These are phyloP conservation scores for Podaxis sp. DNA, from an alignment of 768 basidiomycete genomes.

Conservation along the genomic window DNA sequence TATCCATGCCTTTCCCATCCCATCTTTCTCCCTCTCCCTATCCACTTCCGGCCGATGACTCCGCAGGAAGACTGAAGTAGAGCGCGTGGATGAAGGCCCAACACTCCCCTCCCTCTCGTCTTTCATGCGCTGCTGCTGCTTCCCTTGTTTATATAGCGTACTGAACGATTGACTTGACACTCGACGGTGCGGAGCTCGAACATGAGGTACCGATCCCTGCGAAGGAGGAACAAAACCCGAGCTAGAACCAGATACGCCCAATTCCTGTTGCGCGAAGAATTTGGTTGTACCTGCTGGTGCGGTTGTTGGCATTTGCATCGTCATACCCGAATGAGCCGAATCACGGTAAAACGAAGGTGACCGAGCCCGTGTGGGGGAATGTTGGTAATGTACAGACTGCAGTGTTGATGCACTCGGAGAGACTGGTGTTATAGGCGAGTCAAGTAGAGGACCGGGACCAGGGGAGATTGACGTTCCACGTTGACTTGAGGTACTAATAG, in stretches of 20 bases:
- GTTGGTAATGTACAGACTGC: slow-evolving; percentile 3
- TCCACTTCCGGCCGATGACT: slow-evolving; percentile 8
- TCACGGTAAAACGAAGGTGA: slow-evolving; percentile 5
- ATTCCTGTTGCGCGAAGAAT: slow-evolving; percentile 4
- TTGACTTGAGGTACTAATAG: neutral
- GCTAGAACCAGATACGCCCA: slow-evolving; percentile 1
- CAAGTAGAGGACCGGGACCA: neutral
- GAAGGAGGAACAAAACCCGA: neutral
- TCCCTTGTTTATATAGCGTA: slow-evolving; percentile 36
- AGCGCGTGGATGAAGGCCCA: slow-evolving; percentile 9
- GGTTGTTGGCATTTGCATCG: neutral
- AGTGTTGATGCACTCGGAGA: neutral
- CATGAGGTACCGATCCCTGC: neutral
- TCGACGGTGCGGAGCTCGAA: slow-evolving; percentile 5
- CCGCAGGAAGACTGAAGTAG: slow-evolving; percentile 2
- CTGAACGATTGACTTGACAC: slow-evolving; percentile 32
- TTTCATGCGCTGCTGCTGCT: slow-evolving; percentile 20
- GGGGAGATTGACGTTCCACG: slow-evolving; percentile 3
- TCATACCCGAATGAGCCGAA: neutral
- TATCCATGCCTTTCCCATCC: slow-evolving; percentile 63
- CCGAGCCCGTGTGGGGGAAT: slow-evolving; percentile 2
- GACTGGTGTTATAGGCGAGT: neutral
- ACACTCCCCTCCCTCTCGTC: slow-evolving; percentile 17
- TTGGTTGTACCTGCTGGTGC: slow-evolving; percentile 1
- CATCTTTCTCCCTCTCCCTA: slow-evolving; percentile 26